Percentiles rank a stretch among this genome's conserved stretches.
These are phyloP conservation scores for Sporisorium graminicola DNA, from an alignment of 1,284 basidiomycete species.

Conservation along the genomic window DNA sequence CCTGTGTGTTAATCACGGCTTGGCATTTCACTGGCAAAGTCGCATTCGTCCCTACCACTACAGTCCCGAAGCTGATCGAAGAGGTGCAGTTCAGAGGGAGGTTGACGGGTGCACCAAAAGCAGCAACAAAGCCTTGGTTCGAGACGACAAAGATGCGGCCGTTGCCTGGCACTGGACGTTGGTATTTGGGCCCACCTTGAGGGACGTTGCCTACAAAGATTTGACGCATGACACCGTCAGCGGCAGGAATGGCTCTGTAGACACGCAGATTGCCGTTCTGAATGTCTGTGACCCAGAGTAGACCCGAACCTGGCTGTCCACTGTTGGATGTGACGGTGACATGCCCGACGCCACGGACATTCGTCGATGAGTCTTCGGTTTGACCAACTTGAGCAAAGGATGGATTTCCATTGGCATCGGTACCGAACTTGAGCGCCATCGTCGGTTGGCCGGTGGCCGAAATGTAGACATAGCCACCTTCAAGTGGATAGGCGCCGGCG, in stretches of 20 bases:
- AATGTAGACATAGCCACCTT: constrained; percentile 30
- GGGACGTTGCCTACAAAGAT: constrained; percentile 11
- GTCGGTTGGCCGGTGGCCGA: constrained; percentile 12
- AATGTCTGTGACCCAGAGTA: constrained; percentile 25
- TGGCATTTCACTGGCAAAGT: constrained; percentile 13
- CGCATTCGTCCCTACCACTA: constrained; percentile 2
- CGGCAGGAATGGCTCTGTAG: constrained; percentile 8
- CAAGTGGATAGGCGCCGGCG: constrained; percentile 19
- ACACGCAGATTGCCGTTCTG: constrained; percentile 23
- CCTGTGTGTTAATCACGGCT: constrained; percentile 2
- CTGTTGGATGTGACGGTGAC: constrained; percentile 18
- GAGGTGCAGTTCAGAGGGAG: constrained; percentile 25
- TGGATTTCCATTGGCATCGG: constrained; percentile 16
- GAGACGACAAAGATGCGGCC: constrained; percentile 18
- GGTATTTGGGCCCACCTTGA: constrained; percentile 10
- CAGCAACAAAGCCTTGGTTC: constrained; percentile 5
- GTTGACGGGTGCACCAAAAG: constrained; percentile 25
- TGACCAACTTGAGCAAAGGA: constrained; percentile 28
- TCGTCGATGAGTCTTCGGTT: constrained; percentile 7
- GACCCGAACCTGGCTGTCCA: constrained; percentile 19
- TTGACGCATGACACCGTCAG: constrained; percentile 15
- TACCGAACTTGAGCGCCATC: constrained; percentile 25
- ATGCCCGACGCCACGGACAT: constrained; percentile 19
- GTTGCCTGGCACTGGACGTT: constrained; percentile 20
- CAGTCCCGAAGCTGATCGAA: constrained; percentile 9